Percentiles rank a stretch among this genome's conserved stretches.
Evolutionary conservation across 2,329 filamentous ascomycete species (phyloP).

Genomic region (Hypomyces perniciosus): DNA sequence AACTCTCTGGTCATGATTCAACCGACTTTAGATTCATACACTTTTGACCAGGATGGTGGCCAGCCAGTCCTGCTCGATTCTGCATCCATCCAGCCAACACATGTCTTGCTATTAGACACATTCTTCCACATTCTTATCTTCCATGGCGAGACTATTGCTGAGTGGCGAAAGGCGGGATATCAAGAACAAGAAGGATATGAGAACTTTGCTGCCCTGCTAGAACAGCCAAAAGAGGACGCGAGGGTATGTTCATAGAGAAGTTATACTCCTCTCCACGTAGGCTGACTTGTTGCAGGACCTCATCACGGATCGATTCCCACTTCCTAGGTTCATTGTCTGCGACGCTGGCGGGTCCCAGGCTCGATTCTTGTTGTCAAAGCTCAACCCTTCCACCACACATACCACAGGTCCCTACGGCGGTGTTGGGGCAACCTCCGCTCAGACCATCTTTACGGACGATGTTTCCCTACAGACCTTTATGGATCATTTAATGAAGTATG

Average conservation of each 20-base stretch:
- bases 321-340: constrained; percentile 96
- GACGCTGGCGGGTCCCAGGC: constrained; percentile 98
- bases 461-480: constrained; percentile 98
- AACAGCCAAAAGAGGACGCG: constrained; percentile 94
- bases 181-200: constrained; percentile 98
- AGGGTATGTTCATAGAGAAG: constrained; percentile 54
- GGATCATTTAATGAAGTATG: constrained; percentile 99
- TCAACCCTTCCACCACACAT: constrained; percentile 96
- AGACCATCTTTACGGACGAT: constrained; percentile 98
- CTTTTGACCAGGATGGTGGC: constrained; percentile 89
- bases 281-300: constrained; percentile 60
- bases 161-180: constrained; percentile 97
- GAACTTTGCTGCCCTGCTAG: constrained; percentile 82
- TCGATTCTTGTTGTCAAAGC: constrained; percentile 91
- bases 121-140: constrained; percentile 99
- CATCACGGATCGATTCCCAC: constrained; percentile 94
- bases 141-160: constrained; percentile 94
- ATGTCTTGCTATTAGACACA: constrained; percentile 89
- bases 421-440: constrained; percentile 75
- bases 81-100: constrained; percentile 89
- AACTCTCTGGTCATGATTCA: constrained; percentile 99
- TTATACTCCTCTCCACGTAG: not conserved
- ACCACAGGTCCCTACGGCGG: constrained; percentile 89
- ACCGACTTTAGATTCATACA: constrained; percentile 94
- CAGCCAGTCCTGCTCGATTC: constrained; percentile 94